phyloP scores from a whole-genome alignment of 768 basidiomycete species.

The Suillus clintonianus region DNA sequence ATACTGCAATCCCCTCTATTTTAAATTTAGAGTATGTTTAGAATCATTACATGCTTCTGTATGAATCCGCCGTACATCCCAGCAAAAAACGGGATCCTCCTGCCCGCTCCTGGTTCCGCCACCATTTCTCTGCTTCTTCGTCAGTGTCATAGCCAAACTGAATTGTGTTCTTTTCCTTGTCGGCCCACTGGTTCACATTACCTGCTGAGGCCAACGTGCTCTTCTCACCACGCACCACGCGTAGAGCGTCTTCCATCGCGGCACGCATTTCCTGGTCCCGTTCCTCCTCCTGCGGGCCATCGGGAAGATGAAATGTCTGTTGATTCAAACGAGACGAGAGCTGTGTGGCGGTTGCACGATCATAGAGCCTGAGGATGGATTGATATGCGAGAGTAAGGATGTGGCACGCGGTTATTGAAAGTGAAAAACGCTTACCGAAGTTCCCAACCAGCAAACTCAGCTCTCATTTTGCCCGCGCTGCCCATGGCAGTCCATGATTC shows the following conservation, averaged over 20 bases:
- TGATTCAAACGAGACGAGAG: slow-evolving; percentile 51
- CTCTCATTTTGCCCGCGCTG: slow-evolving; percentile 46
- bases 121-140: slow-evolving; percentile 51
- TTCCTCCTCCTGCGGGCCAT: slow-evolving; percentile 51
- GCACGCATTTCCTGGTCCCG: slow-evolving; percentile 53
- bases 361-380: slow-evolving; percentile 47
- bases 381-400: slow-evolving; percentile 44
- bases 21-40: background rate
- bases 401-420: background rate
- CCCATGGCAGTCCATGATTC: slow-evolving; percentile 48
- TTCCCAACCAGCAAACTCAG: slow-evolving; percentile 50
- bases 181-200: slow-evolving; percentile 61
- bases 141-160: slow-evolving; percentile 62
- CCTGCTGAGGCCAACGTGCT: slow-evolving; percentile 18
- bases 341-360: slow-evolving; percentile 53
- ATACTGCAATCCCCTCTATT: background rate
- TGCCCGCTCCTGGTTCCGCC: slow-evolving; percentile 23
- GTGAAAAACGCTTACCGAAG: slow-evolving; percentile 36
- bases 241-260: slow-evolving; percentile 46
- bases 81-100: no score
- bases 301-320: slow-evolving; percentile 54
- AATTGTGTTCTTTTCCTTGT: slow-evolving; percentile 45
- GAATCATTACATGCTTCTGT: background rate
- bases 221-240: slow-evolving; percentile 17
- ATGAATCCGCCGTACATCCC: background rate